Conservation (phyloP, 2,329 filamentous ascomycete species). For the Verruconis gallopava region DNA sequence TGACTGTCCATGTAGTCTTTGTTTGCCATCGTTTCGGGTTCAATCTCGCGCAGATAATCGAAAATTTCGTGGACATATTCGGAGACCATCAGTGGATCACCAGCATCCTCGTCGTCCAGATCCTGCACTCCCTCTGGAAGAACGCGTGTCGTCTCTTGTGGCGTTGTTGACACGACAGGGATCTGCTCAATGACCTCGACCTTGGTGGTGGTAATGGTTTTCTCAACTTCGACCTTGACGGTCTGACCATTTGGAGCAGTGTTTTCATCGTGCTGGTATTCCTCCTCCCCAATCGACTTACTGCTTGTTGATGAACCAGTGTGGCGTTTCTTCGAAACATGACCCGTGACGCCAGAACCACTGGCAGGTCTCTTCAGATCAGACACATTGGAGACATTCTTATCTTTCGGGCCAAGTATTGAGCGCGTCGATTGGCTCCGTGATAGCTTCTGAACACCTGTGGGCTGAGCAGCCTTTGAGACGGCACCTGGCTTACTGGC, state of each 20-base stretch:
- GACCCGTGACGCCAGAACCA: slow-evolving; percentile 54
- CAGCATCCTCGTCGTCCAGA: slow-evolving; percentile 74
- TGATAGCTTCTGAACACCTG: slow-evolving; percentile 65
- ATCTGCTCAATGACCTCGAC: slow-evolving; percentile 16
- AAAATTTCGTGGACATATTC: slow-evolving; percentile 97
- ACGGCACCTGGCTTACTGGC: slow-evolving; percentile 49
- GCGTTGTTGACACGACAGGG: slow-evolving; percentile 19
- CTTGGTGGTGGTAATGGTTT: slow-evolving; percentile 21
- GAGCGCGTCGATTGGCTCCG: slow-evolving; percentile 48
- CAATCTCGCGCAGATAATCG: slow-evolving; percentile 81
- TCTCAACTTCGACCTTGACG: slow-evolving; percentile 41
- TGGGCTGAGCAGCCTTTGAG: slow-evolving; percentile 66
- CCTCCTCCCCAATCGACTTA: slow-evolving; percentile 37
- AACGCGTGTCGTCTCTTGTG: slow-evolving; percentile 13
- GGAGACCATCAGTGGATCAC: slow-evolving; percentile 94
- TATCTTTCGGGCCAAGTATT: slow-evolving; percentile 55
- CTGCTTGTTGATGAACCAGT: slow-evolving; percentile 36
- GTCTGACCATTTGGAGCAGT: slow-evolving; percentile 59
- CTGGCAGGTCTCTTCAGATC: slow-evolving; percentile 62
- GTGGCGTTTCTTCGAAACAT: slow-evolving; percentile 56
- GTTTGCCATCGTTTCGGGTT: slow-evolving; percentile 71
- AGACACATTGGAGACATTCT: slow-evolving; percentile 41
- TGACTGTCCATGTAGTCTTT: slow-evolving; percentile 92
- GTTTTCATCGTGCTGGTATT: slow-evolving; percentile 48
- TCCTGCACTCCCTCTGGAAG: slow-evolving; percentile 33